Percentiles rank a stretch among this genome's conserved stretches.
phyloP scores from a whole-genome alignment of 148 eudicot species.

The Vaccinium vitisidaea region DNA sequence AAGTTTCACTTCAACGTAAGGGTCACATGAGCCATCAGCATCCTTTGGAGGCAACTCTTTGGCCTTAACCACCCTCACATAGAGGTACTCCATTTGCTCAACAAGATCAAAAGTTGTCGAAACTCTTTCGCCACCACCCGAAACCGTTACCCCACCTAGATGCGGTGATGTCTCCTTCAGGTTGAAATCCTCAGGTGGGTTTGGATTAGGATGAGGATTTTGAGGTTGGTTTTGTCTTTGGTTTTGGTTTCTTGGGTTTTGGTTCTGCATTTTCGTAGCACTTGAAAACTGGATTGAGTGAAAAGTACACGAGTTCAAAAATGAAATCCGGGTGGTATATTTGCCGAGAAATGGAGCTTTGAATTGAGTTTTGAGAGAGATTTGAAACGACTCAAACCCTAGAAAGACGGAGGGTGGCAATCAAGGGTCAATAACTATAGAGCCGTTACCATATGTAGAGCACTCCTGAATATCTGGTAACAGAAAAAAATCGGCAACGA shows the following conservation, averaged over 20 bases:
- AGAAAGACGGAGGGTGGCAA: not conserved
- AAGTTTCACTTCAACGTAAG: slow-evolving; percentile 40
- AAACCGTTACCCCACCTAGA: slow-evolving; percentile 42
- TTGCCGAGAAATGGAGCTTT: not conserved
- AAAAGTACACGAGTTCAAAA: not conserved
- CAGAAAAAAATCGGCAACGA: not conserved
- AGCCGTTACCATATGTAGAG: slow-evolving; percentile 9
- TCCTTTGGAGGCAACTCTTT: slow-evolving; percentile 30
- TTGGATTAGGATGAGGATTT: not conserved
- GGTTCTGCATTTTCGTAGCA: slow-evolving; percentile 18
- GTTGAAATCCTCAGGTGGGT: slow-evolving; percentile 43
- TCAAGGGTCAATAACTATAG: not conserved
- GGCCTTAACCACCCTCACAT: slow-evolving; percentile 40
- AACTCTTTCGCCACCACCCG: slow-evolving; percentile 20
- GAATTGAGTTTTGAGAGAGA: not conserved
- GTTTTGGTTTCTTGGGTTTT: slow-evolving; percentile 16
- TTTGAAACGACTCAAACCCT: not conserved
- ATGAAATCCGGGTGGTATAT: not conserved
- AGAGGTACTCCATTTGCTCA: slow-evolving; percentile 36
- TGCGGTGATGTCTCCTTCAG: slow-evolving; percentile 55
- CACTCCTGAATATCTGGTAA: not conserved
- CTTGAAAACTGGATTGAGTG: not conserved
- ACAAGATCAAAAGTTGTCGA: slow-evolving; percentile 39
- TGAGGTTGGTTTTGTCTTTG: not conserved
- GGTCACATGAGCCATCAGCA: slow-evolving; percentile 25